phyloP scores from a whole-genome alignment of 345 rosid genomes.

The Euphorbia lathyris region DNA sequence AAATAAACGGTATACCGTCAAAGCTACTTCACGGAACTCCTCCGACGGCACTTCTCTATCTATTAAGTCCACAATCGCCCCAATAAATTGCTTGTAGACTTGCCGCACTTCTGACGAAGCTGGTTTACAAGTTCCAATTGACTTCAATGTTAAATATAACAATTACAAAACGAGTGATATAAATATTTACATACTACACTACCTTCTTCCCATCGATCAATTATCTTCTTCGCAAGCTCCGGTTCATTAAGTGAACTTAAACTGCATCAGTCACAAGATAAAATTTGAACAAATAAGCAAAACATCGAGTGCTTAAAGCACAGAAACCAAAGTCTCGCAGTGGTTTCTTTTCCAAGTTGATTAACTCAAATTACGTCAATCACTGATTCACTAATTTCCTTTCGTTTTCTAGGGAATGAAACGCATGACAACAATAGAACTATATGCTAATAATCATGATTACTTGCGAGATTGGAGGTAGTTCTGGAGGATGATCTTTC shows the following conservation, averaged over 20 bases:
- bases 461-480: slow-evolving; percentile 57
- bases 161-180: background rate
- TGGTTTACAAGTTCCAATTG: slow-evolving; percentile 34
- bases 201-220: slow-evolving; percentile 91
- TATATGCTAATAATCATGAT: background rate
- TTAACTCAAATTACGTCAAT: too few species aligned
- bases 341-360: background rate
- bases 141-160: slow-evolving; percentile 5
- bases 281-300: background rate
- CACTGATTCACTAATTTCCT: slow-evolving; percentile 7
- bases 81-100: slow-evolving; percentile 74
- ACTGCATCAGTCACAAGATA: slow-evolving; percentile 26
- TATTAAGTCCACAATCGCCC: slow-evolving; percentile 64
- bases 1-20: slow-evolving; percentile 52
- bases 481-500: slow-evolving; percentile 59
- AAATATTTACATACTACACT: background rate
- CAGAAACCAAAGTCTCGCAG: background rate
- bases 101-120: slow-evolving; percentile 81
- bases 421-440: background rate
- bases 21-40: slow-evolving; percentile 71
- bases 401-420: background rate
- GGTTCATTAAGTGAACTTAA: slow-evolving; percentile 59
- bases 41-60: slow-evolving; percentile 81
- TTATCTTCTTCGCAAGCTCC: slow-evolving; percentile 73
- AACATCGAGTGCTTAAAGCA: too few species aligned